phyloP scores from a whole-genome alignment of 208 protist genomes.

The Leishmania aethiopica region DNA sequence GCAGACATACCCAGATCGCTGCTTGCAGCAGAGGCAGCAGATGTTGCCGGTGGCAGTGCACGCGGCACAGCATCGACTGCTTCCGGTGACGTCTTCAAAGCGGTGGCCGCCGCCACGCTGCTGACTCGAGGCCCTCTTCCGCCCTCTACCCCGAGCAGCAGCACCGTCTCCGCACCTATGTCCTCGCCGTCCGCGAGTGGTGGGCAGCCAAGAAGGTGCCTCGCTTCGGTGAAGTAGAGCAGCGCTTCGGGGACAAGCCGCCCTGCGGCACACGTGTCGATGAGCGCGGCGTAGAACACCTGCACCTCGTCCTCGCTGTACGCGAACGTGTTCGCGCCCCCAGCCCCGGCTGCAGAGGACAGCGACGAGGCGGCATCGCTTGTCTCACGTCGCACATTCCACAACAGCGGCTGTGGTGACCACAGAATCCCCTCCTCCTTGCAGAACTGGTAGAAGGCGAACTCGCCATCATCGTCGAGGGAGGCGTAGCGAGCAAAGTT shows the following conservation, averaged over 20 bases:
- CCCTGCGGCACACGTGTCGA: slow-evolving; percentile 61
- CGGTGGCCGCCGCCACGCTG: background rate
- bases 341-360: background rate
- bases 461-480: slow-evolving; percentile 71
- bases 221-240: slow-evolving; percentile 49
- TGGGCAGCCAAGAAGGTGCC: slow-evolving; percentile 27
- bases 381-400: background rate
- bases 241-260: slow-evolving; percentile 52
- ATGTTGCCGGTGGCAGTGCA: background rate
- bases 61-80: background rate
- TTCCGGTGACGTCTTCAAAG: background rate
- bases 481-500: slow-evolving; percentile 55
- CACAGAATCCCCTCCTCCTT: slow-evolving; percentile 35
- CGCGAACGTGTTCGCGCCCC: background rate
- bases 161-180: slow-evolving; percentile 5
- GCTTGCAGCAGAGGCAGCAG: background rate
- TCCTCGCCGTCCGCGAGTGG: slow-evolving; percentile 18
- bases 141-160: background rate
- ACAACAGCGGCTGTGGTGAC: slow-evolving; percentile 15
- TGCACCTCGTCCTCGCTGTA: slow-evolving; percentile 33
- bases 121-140: background rate
- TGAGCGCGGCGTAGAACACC: slow-evolving; percentile 65
- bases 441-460: slow-evolving; percentile 69
- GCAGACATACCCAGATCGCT: background rate
- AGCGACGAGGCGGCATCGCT: background rate